These are phyloP conservation scores for Trichoderma koningii DNA, from an alignment of 2,329 filamentous ascomycete species.

Conservation along the genomic window DNA sequence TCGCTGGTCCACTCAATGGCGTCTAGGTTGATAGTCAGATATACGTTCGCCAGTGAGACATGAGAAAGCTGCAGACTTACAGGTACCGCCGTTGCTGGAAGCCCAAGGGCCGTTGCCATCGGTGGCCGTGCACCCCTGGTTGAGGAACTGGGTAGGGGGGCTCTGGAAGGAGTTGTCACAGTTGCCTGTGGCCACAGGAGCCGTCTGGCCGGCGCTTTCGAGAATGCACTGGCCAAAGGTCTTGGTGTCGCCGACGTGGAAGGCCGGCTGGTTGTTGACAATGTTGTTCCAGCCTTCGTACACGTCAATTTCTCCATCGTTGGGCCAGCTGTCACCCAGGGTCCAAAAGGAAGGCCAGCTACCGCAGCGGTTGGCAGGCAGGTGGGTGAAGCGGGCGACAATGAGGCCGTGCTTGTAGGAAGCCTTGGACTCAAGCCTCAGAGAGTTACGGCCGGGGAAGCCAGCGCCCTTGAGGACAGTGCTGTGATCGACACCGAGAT, in stretches of 20 bases:
- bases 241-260: slow-evolving; percentile 52
- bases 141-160: slow-evolving; percentile 39
- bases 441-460: slow-evolving; percentile 52
- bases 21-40: slow-evolving; percentile 31
- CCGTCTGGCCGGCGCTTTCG: slow-evolving; percentile 36
- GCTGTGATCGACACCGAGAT: slow-evolving; percentile 44
- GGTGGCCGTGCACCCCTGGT: slow-evolving; percentile 46
- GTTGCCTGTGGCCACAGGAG: slow-evolving; percentile 41
- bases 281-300: slow-evolving; percentile 66
- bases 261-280: slow-evolving; percentile 56
- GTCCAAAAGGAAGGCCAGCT: slow-evolving; percentile 71
- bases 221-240: slow-evolving; percentile 43
- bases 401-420: slow-evolving; percentile 67
- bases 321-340: slow-evolving; percentile 58
- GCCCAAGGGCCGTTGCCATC: slow-evolving; percentile 46
- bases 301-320: slow-evolving; percentile 66
- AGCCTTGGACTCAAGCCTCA: slow-evolving; percentile 65
- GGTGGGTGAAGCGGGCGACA: slow-evolving; percentile 68
- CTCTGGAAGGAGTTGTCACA: slow-evolving; percentile 46
- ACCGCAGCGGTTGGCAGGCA: slow-evolving; percentile 67
- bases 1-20: slow-evolving; percentile 48
- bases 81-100: slow-evolving; percentile 44
- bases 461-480: slow-evolving; percentile 31
- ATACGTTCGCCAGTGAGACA: background rate
- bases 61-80: slow-evolving; percentile 39